phyloP scores from a whole-genome alignment of 306 rosid species.

The Quercus ilex region DNA sequence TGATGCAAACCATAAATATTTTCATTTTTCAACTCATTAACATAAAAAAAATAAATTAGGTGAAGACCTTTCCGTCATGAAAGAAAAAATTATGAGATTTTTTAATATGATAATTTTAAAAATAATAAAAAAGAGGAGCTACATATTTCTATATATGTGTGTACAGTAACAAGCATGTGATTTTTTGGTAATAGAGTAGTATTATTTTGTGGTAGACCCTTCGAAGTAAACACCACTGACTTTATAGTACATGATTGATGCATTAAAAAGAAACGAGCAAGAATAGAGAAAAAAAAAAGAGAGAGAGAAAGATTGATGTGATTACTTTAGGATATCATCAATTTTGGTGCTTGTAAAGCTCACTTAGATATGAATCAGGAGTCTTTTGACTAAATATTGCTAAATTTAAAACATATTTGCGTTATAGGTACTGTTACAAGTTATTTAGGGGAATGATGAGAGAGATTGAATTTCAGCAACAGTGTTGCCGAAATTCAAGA shows the following conservation, averaged over 20 bases:
- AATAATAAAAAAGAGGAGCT: background rate
- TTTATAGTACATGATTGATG: conserved; percentile 16
- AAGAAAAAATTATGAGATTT: conserved; percentile 27
- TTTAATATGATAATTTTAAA: background rate
- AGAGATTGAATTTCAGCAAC: no score
- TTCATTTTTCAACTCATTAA: background rate
- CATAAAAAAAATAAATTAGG: conserved; percentile 18
- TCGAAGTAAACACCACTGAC: conserved; percentile 2
- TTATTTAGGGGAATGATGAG: no score
- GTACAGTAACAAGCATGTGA: conserved; percentile 36
- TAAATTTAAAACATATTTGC: no score
- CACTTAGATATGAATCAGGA: background rate
- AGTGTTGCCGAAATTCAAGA: no score
- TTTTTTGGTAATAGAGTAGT: background rate
- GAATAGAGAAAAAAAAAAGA: background rate
- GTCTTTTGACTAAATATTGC: no score
- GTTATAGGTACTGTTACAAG: no score
- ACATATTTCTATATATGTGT: background rate
- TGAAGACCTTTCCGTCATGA: conserved; percentile 12
- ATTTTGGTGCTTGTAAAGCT: background rate
- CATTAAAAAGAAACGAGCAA: conserved; percentile 1
- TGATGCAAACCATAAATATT: conserved; percentile 10
- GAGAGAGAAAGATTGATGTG: background rate
- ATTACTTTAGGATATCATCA: background rate
- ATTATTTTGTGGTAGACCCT: conserved; percentile 16